phyloP scores from a whole-genome alignment of 768 basidiomycete species.

The Pulveroboletus sp. region DNA sequence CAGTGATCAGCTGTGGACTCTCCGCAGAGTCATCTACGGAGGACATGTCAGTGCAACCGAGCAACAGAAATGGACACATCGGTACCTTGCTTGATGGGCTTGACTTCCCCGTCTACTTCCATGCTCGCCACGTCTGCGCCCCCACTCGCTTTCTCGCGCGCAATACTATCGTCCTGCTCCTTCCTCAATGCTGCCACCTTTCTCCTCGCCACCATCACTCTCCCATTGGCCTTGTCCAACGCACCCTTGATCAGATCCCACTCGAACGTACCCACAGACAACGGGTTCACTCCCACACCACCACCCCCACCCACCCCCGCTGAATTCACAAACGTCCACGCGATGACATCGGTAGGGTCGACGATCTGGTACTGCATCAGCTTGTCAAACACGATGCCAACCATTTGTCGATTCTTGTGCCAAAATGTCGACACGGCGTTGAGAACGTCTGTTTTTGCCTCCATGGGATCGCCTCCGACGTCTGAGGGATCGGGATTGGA shows the following conservation, averaged over 20 bases:
- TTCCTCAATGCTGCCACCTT: slow-evolving; percentile 75
- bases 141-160: slow-evolving; percentile 65
- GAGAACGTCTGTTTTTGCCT: slow-evolving; percentile 72
- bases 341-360: slow-evolving; percentile 88
- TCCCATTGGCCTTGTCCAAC: slow-evolving; percentile 87
- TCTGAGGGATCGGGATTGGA: slow-evolving; percentile 28
- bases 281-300: slow-evolving; percentile 32
- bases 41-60: slow-evolving; percentile 1
- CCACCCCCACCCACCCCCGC: slow-evolving; percentile 31
- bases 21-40: slow-evolving; percentile 51
- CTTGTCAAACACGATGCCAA: slow-evolving; percentile 94
- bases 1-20: slow-evolving; percentile 65
- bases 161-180: slow-evolving; percentile 86
- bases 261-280: slow-evolving; percentile 58
- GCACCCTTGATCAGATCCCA: slow-evolving; percentile 86
- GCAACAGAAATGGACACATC: neutral
- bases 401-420: slow-evolving; percentile 81
- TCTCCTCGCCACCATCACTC: slow-evolving; percentile 73
- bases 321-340: slow-evolving; percentile 73
- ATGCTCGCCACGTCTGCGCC: slow-evolving; percentile 48
- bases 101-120: slow-evolving; percentile 75
- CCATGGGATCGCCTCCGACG: slow-evolving; percentile 38
- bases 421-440: slow-evolving; percentile 75
- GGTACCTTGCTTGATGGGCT: slow-evolving; percentile 44
- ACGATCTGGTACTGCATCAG: slow-evolving; percentile 98